These are phyloP conservation scores for Ceratobasidium sp. DNA, from an alignment of 1,284 basidiomycete genomes.

Conservation along the genomic window DNA sequence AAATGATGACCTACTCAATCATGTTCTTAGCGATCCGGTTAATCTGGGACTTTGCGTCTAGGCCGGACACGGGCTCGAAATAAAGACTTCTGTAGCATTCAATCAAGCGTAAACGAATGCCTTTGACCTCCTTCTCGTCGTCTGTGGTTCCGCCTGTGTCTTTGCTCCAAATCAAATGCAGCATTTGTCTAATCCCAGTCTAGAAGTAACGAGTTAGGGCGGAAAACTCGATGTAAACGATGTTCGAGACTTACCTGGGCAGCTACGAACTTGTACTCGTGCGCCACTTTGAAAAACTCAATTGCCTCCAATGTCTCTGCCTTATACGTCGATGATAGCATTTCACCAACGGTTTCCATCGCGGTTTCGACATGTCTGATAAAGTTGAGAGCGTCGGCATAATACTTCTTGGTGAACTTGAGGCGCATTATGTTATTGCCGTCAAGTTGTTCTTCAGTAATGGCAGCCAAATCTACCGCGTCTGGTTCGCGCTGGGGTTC, in stretches of 20 bases:
- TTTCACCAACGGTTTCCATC: conserved; percentile 74
- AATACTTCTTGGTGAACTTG: conserved; percentile 86
- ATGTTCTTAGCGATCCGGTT: conserved; percentile 98
- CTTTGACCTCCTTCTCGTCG: conserved; percentile 87
- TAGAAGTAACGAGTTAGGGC: conserved; percentile 46
- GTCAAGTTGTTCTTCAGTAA: conserved; percentile 71
- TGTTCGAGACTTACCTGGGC: conserved; percentile 63
- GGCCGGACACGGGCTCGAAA: conserved; percentile 77
- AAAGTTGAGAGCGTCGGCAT: conserved; percentile 84
- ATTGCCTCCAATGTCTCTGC: conserved; percentile 94
- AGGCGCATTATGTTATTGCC: conserved; percentile 71
- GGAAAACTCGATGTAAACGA: conserved; percentile 31
- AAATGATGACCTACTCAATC: conserved; percentile 76
- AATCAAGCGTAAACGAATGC: conserved; percentile 83
- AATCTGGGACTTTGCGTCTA: conserved; percentile 84
- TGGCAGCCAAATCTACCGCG: conserved; percentile 59
- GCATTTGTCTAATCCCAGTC: conserved; percentile 91
- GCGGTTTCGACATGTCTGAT: conserved; percentile 83
- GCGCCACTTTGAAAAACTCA: conserved; percentile 89
- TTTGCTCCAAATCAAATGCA: conserved; percentile 97
- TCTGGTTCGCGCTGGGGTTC: conserved; percentile 65
- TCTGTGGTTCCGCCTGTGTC: conserved; percentile 87
- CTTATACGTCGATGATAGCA: conserved; percentile 91
- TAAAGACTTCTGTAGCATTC: conserved; percentile 91
- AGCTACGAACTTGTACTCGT: conserved; percentile 81